Evolutionary conservation across 2,329 filamentous ascomycete species (phyloP), one percentile per base, ranked within the genome.

Genomic region (Ustilaginoidea virens): DNA sequence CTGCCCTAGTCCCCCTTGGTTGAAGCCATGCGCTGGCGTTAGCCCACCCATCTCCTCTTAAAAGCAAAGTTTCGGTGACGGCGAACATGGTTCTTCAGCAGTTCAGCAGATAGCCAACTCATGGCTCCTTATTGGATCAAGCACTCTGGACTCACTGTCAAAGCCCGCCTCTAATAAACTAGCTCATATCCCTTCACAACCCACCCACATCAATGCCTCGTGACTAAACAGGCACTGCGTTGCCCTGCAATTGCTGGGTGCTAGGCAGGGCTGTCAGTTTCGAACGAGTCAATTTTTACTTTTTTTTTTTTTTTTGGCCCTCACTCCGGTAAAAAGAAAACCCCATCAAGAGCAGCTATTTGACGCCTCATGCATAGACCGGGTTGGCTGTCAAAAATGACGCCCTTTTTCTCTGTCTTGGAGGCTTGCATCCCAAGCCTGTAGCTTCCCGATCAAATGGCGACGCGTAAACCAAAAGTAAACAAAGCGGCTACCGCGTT

Each of bases 381-480:
- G 30, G 44, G 48, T 42, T 46, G 41, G 45, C 37, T 41, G 33
- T 27, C 23, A 23, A 31, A 39, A 35, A 35, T 40, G 16, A 21
- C 10, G 17, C 25, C 17, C 14, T 22, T 16, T 3, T 16, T 14
- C 12, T 24, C 14, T 12, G n/a, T 12, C 23, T 23, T 31, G 8
- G 18, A 28, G 17, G 20, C n/a, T 20, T 9, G 14, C 12, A 15
- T 20, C 26, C n/a, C n/a, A n/a, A n/a, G n/a, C n/a, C n/a, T n/a
- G n/a, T n/a, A n/a, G n/a, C n/a, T n/a, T n/a, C n/a, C n/a, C n/a
- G n/a, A n/a, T n/a, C n/a, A n/a, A n/a, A n/a, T n/a, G n/a, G 12
- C 19, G 29, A 14, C 29, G 29, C 29, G 25, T 29, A 25, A 17
- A 5, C 21, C 12, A 19, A 29, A 38, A 41, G 40, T 42, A 41